Evolutionary conservation across 2,329 filamentous ascomycete species (phyloP), one percentile per base, ranked within the genome.

Genomic region (Penicillium hesseltinei): DNA sequence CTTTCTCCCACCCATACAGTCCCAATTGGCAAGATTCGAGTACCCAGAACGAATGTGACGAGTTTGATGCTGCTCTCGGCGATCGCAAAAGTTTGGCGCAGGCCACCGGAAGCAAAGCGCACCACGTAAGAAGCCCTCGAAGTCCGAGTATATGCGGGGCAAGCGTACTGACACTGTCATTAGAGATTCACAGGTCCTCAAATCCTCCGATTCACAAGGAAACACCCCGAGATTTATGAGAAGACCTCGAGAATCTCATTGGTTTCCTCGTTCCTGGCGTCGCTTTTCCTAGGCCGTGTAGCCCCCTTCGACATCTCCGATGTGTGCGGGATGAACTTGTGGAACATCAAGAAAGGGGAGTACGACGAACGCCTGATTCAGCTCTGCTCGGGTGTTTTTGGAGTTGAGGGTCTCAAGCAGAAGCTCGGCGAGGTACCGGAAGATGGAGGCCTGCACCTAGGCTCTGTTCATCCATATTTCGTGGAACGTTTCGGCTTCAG

Each of bases 11-110:
- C 73, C 87, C 89, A 5, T 92, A 87, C 77, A 92, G 91, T 63
- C 94, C 94, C 8, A 99, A 97, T 74, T 99, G 94, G 94, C 94
- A 97, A 77, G 94, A 99, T 74, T 89, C 92, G 60, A 96, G 92
- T 77, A 97, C 94, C 2, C 92, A 97, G 78, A 82, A 82, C 64
- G 90, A 99, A 77, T 97, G 92, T 71, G 92, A 97, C 72, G 82
- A 84, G 62, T 97, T 97, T 70, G 92, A 97, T 73, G 82, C 79
- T 5, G 79, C 81, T 52, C 77, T 97, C 8, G 90, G 89, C 0
- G 80, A 80, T 7, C 80, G 84, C 2, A 82, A 88, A 67, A 81
- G 82, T 61, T 77, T 99, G 66, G 94, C 94, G 0, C 76, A 88
- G 51, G 85, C 84, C 21, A 97, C 94, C 10, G 94, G 94, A 31